Evolutionary conservation across 306 rosid genomes (phyloP).

Genomic region (Fagus crenata): DNA sequence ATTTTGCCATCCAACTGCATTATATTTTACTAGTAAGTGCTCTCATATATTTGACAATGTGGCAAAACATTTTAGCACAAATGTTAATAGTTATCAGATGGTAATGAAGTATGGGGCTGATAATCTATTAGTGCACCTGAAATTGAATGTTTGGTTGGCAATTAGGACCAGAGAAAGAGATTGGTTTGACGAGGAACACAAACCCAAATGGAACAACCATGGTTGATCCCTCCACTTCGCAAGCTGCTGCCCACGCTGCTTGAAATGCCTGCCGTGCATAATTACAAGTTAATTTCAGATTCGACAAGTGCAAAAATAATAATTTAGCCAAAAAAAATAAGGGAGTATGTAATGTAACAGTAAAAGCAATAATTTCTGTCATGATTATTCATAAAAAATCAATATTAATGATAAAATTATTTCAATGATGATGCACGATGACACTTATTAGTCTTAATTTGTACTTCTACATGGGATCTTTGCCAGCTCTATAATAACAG

Average conservation of each 20-base stretch:
- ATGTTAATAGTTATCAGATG: neutral
- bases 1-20: slow-evolving; percentile 69
- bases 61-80: neutral
- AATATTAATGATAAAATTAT: neutral
- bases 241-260: slow-evolving; percentile 71
- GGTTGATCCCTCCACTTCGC: slow-evolving; percentile 61
- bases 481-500: too few species aligned
- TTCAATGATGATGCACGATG: too few species aligned
- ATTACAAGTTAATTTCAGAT: neutral
- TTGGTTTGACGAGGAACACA: slow-evolving; percentile 59
- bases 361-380: neutral
- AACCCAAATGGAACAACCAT: slow-evolving; percentile 62
- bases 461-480: neutral
- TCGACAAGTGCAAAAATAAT: neutral
- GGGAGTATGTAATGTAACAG: neutral
- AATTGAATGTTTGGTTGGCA: slow-evolving; percentile 59
- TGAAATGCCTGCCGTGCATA: slow-evolving; percentile 52
- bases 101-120: too few species aligned
- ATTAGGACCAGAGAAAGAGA: slow-evolving; percentile 59
- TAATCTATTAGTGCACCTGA: slow-evolving; percentile 44
- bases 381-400: neutral
- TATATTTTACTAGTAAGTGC: neutral
- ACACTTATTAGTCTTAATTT: neutral
- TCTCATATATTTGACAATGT: neutral
- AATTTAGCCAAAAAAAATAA: neutral